phyloP scores from a whole-genome alignment of 2,329 filamentous ascomycete species.

The Claviceps sp. region DNA sequence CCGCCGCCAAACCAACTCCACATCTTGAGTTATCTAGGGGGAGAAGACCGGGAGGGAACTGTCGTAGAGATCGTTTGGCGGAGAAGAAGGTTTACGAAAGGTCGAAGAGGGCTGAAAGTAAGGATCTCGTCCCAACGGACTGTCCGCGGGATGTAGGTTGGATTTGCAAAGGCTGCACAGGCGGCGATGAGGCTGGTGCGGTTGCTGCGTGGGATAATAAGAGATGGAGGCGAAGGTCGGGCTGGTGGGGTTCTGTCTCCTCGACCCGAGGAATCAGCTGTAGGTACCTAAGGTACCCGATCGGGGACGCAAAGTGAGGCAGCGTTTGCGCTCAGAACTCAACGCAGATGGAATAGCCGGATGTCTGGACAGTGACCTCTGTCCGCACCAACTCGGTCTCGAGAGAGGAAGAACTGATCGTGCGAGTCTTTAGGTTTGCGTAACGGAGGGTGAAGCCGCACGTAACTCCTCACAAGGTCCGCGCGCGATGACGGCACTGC shows the following conservation, averaged over 20 bases:
- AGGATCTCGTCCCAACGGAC: not conserved
- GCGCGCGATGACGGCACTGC: constrained; percentile 19
- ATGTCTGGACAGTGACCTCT: not conserved
- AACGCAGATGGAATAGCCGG: not conserved
- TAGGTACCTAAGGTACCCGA: not conserved
- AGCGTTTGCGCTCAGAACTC: not conserved
- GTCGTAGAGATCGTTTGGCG: not conserved
- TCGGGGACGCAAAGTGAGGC: constrained; percentile 1
- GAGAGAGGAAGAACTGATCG: not conserved
- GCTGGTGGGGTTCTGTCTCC: constrained; percentile 2
- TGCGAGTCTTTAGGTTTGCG: not conserved
- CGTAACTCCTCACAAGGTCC: not conserved
- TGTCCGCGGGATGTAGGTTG: not conserved
- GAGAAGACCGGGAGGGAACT: not conserved
- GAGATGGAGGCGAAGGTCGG: not conserved
- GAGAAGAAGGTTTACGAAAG: not conserved
- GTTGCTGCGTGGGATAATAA: not conserved
- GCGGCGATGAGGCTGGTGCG: not conserved
- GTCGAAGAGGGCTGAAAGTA: not conserved
- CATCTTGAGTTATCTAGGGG: constrained; percentile 28
- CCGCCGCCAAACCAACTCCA: constrained; percentile 89
- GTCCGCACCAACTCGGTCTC: not conserved
- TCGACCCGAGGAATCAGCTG: constrained; percentile 1
- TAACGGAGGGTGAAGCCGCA: not conserved
- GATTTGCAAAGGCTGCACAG: not conserved